Evolutionary conservation across 2,329 filamentous ascomycete genomes (phyloP), one percentile per base, ranked within the genome.

Genomic region (Trichoderma atroviride): DNA sequence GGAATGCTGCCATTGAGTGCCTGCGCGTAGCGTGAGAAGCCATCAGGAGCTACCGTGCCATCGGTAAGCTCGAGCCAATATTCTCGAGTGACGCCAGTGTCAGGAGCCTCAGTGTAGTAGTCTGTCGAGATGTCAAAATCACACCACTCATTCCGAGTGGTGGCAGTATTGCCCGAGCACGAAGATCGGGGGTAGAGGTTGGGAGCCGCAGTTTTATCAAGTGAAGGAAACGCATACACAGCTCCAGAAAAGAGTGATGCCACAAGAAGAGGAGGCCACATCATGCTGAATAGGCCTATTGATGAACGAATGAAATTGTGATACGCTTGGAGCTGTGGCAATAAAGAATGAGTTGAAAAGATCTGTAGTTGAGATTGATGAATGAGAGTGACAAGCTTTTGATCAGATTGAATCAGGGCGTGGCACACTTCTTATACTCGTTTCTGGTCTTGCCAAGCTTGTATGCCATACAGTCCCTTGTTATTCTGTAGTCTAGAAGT

Each of bases 31-130:
- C 40, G 40, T 43, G 40, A 43, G 19, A 83, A 75, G 4, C 86
- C 85, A 75, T 88, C 86, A 0, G 83, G 83, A 5, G 80, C 73
- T 31, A 79, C 76, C 5, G 78, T 81, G 35, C 77, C 76, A 31
- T 84, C 79, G 0, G 76, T 76, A 19, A 84, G 63, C 13, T 81
- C 79, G 9, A 85, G 75, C 78, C 80, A 83, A 75, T 84, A 85
- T 69, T 88, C 86, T 11, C 82, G 77, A 14, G 81, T 85, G 0
- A 84, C 83, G 1, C 84, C 84, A 1, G 85, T 87, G 61, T 84
- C 77, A 3, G 83, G 81, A n/a, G 19, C 55, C 13, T 58, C 29
- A 33, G n/a, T 58, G 55, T 58, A 43, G 40, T 43, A 43, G 40
- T 43, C 40, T 43, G 40, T 43, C 40, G 40, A 43, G 40, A 60